Base-by-base conservation (phyloP, 2,329 filamentous ascomycete genomes). In the Fusarium burgessii region DNA sequence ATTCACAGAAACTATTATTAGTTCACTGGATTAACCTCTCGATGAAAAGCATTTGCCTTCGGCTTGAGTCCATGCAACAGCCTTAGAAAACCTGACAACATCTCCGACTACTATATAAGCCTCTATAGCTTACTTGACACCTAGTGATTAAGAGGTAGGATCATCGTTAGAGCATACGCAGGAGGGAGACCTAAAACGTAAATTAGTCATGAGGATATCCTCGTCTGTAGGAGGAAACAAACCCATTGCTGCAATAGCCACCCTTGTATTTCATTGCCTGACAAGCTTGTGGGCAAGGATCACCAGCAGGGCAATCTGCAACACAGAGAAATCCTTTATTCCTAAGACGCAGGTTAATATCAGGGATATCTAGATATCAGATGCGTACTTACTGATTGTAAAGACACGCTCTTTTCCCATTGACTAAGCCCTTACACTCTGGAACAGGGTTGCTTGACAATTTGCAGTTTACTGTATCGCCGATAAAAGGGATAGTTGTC, bases 251-350 rank as follows among this genome's bases (percentile, higher is more conserved):
- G 3, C 47, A 50, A 36, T 50, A 50, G 2, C 47, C 47, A 12
- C 47, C 20, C 20, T 36, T 50, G 5, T 50, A 50, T 18, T 36
- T 50, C 47, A 50, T 50, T 15, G 20, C 2, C 20, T 50, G 47
- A 17, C 47, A 50, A 4, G 20, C 36, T 15, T 50, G 29, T 3
- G 4, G 32, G 8, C 47, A 50, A 6, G 20, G 15, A 50, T 50
- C 17, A 0, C 32, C 32, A 0, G 4, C 47, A 6, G 6, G 2
- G 0, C 47, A 50, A 2, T 2, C 2, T 10, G 7, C 4, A 18
- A 50, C 47, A 14, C 47, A 36, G 0, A 50, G 5, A 2, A 2
- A 50, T 0, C 47, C 47, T 4, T 36, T 36, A 0, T 20, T 20
- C 2, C 47, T 50, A n/a, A 8, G 3, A 2, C 1, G 1, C 2